Evolutionary conservation across 163 green algal genomes (phyloP), one percentile per base, ranked within the genome.

Genomic region (Chlamydomonas reinhardtii): DNA sequence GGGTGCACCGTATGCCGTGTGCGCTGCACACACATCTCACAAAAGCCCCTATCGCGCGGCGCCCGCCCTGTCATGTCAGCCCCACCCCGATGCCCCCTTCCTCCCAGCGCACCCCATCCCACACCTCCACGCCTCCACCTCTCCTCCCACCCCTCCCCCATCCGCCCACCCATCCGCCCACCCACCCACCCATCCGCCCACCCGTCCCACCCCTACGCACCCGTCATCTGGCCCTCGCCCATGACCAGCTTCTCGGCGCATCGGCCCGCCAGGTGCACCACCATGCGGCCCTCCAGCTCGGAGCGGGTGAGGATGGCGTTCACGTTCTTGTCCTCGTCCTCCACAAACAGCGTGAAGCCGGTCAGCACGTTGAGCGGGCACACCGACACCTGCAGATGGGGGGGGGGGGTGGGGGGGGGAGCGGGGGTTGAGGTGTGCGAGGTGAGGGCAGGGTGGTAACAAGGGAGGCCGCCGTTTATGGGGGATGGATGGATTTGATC

Each of bases 221-320:
- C 94, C 39, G 89, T 94, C 11, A 98, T 74, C 82, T 97, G 91
- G 73, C 84, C 89, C 81, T 98, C 96, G 0, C 97, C 96, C 89
- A 97, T 92, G 37, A 98, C 90, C 79, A 98, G 90, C 87, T 93
- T 93, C 93, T 99, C 96, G 20, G 94, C 94, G 24, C 80, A 89
- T 20, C 91, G 76, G 0, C 92, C 92, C 37, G 92, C 89, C 70
- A 95, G 75, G 74, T 89, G 85, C 24, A 95, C 92, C 43, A 94
- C 95, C 88, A 99, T 95, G 74, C 93, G 90, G 0, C 83, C 88
- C 91, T 99, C 97, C 93, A 99, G 93, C 88, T 97, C 97, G 9
- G 83, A 92, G 0, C 96, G 90, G 5, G 93, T 98, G 20, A 97
- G 76, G 61, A 98, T 85, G 35, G 90, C 83, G 70, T 86, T 85